A percentile compares a stretch with the other conserved stretches of the same genome.
These are phyloP conservation scores for Saitozyma sp. DNA, from an alignment of 768 basidiomycete genomes.

Conservation along the genomic window DNA sequence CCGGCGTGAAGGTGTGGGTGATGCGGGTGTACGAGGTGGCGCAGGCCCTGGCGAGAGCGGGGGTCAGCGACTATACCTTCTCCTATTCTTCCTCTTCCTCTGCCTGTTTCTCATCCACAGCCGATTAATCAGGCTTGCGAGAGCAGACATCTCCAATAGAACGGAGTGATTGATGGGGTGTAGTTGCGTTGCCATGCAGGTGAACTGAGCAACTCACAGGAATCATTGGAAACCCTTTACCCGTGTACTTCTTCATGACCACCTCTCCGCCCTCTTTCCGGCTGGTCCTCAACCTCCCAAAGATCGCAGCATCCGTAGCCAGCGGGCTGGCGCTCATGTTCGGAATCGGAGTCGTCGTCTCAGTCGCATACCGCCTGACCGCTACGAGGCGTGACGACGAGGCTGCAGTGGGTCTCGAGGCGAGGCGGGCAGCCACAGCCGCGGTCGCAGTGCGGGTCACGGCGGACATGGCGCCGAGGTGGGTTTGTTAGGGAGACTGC, in stretches of 20 bases:
- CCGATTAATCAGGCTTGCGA: not conserved
- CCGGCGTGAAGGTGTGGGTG: conserved; percentile 74
- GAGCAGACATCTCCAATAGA: too few relatives aligned
- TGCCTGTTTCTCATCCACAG: not conserved
- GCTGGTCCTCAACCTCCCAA: not conserved
- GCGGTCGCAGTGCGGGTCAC: too few relatives aligned
- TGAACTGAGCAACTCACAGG: conserved; percentile 30
- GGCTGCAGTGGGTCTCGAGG: not conserved
- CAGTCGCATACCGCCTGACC: conserved; percentile 19
- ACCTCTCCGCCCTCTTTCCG: conserved; percentile 6
- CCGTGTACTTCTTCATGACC: conserved; percentile 42
- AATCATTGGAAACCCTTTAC: conserved; percentile 48
- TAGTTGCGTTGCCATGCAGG: too few relatives aligned
- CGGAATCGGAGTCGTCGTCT: conserved; percentile 1
- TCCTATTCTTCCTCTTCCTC: not conserved
- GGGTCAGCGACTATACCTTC: not conserved
- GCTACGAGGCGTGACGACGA: not conserved
- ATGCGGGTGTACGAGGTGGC: conserved; percentile 80
- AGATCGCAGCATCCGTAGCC: not conserved
- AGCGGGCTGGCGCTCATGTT: not conserved
- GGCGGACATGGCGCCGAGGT: too few relatives aligned
- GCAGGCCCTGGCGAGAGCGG: conserved; percentile 57
- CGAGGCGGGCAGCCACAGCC: not conserved
- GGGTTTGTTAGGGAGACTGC: too few relatives aligned
- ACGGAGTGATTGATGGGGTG: too few relatives aligned